Percentiles rank a stretch among this genome's conserved stretches.
Conservation (phyloP, 2,329 filamentous ascomycete genomes). For the Harringtonia lauricola region DNA sequence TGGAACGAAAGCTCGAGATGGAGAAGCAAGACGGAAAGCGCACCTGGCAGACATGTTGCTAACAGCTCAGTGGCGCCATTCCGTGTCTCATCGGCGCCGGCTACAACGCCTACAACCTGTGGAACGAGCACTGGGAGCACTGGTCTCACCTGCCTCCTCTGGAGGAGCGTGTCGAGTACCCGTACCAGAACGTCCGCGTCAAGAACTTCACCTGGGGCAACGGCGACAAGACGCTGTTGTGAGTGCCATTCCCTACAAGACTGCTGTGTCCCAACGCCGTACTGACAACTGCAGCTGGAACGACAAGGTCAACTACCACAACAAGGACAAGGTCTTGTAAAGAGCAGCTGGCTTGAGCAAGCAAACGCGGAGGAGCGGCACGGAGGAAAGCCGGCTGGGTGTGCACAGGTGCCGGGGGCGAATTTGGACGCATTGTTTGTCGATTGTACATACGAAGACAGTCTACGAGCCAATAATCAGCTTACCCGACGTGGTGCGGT, state of each 20-base stretch:
- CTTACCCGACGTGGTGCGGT: too few species aligned
- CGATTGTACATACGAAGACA: too few species aligned
- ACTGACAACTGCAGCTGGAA: slow-evolving; percentile 62
- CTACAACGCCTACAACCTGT: slow-evolving; percentile 82
- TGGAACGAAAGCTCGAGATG: too few species aligned
- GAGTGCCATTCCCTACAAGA: slow-evolving; percentile 1
- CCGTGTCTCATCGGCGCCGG: slow-evolving; percentile 61
- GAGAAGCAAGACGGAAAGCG: neutral
- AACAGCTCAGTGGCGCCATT: slow-evolving; percentile 46
- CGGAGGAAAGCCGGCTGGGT: too few species aligned
- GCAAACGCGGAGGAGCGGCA: neutral
- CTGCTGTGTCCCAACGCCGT: too few species aligned
- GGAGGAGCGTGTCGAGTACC: slow-evolving; percentile 86
- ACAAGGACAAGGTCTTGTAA: slow-evolving; percentile 64
- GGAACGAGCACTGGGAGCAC: slow-evolving; percentile 97
- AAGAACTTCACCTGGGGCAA: slow-evolving; percentile 96
- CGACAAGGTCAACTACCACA: slow-evolving; percentile 89
- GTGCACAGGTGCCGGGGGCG: neutral
- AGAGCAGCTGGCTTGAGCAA: neutral
- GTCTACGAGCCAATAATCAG: too few species aligned
- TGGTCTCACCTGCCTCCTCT: slow-evolving; percentile 73
- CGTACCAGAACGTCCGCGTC: slow-evolving; percentile 94
- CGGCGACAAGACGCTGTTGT: slow-evolving; percentile 62
- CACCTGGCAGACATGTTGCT: neutral
- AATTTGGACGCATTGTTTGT: neutral